phyloP scores from a whole-genome alignment of 192 early-diverging fungal species.

The Backusella morwellensis region DNA sequence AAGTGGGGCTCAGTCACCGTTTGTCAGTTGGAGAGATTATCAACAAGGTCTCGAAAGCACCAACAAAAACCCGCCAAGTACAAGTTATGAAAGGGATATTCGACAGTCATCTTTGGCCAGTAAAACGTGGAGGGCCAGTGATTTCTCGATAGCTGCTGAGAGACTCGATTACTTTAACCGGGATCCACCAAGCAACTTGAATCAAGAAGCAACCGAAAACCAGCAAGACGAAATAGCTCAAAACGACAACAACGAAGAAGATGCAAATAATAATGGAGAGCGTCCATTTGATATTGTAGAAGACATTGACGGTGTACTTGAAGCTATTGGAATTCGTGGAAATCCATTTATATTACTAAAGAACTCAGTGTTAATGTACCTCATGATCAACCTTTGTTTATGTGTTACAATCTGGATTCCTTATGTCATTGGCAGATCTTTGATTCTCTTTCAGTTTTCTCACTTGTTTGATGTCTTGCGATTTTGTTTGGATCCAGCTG shows the following conservation, averaged over 20 bases:
- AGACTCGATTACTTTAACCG: neutral
- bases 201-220: neutral
- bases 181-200: neutral
- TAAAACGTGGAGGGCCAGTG: neutral
- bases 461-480: neutral
- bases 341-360: conserved; percentile 71
- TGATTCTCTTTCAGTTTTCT: conserved; percentile 22
- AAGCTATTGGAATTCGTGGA: conserved; percentile 87
- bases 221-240: neutral
- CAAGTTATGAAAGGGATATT: neutral
- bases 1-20: conserved; percentile 5
- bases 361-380: conserved; percentile 72
- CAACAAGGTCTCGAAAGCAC: neutral
- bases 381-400: conserved; percentile 71
- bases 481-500: neutral
- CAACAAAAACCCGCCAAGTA: neutral
- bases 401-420: conserved; percentile 73
- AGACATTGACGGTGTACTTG: conserved; percentile 68
- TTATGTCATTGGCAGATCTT: conserved; percentile 56
- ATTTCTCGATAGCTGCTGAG: neutral
- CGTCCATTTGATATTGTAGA: conserved; percentile 55
- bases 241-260: neutral
- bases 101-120: neutral
- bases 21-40: conserved; percentile 16
- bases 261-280: conserved; percentile 27